Conservation (phyloP, 202 grass and related monocot species). For the Panicum virgatum region DNA sequence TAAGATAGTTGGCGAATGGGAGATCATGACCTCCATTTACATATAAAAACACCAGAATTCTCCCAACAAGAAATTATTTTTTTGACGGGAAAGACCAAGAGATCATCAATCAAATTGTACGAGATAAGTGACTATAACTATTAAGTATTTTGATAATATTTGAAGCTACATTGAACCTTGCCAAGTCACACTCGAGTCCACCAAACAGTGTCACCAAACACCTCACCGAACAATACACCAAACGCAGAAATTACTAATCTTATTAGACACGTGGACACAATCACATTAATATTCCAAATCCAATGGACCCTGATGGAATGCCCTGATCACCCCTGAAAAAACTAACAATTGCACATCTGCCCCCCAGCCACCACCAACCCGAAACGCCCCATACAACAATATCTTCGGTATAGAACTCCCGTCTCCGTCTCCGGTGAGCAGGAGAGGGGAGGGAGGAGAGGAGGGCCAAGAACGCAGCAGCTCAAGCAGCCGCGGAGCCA, state of each 20-base stretch:
- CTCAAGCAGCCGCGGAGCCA: conserved; percentile 24
- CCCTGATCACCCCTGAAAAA: not conserved
- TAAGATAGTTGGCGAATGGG: not conserved
- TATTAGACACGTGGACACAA: conserved; percentile 29
- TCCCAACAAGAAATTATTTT: not conserved
- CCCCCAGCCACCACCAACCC: conserved; percentile 40
- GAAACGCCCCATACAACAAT: not conserved
- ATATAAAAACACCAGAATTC: not conserved
- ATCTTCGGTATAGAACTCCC: conserved; percentile 34
- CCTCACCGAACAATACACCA: conserved; percentile 16
- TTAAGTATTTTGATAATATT: no score
- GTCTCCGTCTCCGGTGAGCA: conserved; percentile 39
- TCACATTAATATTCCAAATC: not conserved
- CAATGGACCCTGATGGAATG: not conserved
- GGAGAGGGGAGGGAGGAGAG: conserved; percentile 8
- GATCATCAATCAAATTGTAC: not conserved
- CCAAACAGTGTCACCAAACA: conserved; percentile 16
- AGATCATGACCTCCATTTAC: not conserved
- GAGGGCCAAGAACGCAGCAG: conserved; percentile 20
- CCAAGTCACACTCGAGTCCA: not conserved
- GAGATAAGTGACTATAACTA: not conserved
- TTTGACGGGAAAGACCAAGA: not conserved
- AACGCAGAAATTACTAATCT: conserved; percentile 6
- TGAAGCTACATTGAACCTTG: not conserved
- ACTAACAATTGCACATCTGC: not conserved